Evolutionary conservation across 805 yeast species (phyloP).

Genomic region (Debaryomyces castellii): DNA sequence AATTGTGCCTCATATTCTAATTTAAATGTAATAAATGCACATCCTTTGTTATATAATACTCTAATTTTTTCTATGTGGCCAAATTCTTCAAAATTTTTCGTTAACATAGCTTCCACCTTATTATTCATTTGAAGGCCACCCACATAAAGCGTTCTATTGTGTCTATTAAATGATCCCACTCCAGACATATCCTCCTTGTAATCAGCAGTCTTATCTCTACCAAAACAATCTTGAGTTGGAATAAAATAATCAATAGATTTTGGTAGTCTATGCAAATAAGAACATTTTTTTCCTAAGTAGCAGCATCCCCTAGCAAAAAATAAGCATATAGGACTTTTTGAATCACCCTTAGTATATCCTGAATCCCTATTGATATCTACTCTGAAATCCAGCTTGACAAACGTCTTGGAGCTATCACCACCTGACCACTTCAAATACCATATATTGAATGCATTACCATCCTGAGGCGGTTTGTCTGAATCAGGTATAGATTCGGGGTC

Average conservation of each 20-base stretch:
- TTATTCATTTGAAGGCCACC: conserved; percentile 53
- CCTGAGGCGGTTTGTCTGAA: conserved; percentile 71
- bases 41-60: conserved; percentile 57
- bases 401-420: conserved; percentile 53
- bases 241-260: conserved; percentile 52
- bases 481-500: conserved; percentile 56
- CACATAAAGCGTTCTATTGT: conserved; percentile 75
- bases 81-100: conserved; percentile 61
- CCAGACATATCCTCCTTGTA: conserved; percentile 95
- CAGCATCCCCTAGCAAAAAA: conserved; percentile 91
- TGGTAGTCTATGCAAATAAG: conserved; percentile 78
- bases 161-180: conserved; percentile 71
- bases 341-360: conserved; percentile 74
- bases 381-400: conserved; percentile 54
- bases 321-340: conserved; percentile 60
- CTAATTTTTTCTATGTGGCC: conserved; percentile 73
- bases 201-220: conserved; percentile 78
- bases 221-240: conserved; percentile 83
- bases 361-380: conserved; percentile 63
- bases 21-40: conserved; percentile 76
- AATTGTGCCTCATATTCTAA: conserved; percentile 82
- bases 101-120: conserved; percentile 33
- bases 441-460: conserved; percentile 77
- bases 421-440: conserved; percentile 93
- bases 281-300: conserved; percentile 72